Percentiles rank a stretch among this genome's conserved stretches.
Conservation (phyloP, 2,329 filamentous ascomycete genomes). For the Hymenoscyphus linearis region DNA sequence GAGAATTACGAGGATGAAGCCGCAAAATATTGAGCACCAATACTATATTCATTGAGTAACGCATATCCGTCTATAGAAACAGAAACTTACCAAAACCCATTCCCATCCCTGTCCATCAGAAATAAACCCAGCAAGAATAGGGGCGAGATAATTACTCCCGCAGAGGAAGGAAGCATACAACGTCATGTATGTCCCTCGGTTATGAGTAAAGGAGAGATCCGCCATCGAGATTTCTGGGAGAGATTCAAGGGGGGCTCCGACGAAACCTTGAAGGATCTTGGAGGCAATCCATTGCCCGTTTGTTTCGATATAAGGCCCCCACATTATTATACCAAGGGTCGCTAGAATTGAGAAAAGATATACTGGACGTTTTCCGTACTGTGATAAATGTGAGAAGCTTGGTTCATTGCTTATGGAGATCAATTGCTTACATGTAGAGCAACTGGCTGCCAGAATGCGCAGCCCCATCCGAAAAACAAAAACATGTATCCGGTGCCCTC, state of each 20-base stretch:
- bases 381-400: background rate
- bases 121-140: slow-evolving; percentile 46
- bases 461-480: slow-evolving; percentile 39
- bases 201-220: slow-evolving; percentile 40
- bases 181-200: slow-evolving; percentile 39
- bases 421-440: slow-evolving; percentile 33
- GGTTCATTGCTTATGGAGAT: background rate
- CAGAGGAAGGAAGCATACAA: slow-evolving; percentile 40
- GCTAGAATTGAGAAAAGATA: slow-evolving; percentile 31
- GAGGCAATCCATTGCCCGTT: slow-evolving; percentile 10
- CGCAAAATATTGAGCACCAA: slow-evolving; percentile 50
- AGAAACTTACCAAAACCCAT: slow-evolving; percentile 2
- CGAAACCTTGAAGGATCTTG: slow-evolving; percentile 27
- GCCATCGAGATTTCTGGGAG: slow-evolving; percentile 32
- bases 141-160: slow-evolving; percentile 42
- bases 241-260: slow-evolving; percentile 27
- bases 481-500: slow-evolving; percentile 45
- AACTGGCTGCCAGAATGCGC: slow-evolving; percentile 47
- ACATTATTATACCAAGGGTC: slow-evolving; percentile 10
- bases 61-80: background rate
- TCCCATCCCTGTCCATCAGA: slow-evolving; percentile 36
- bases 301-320: slow-evolving; percentile 15
- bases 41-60: slow-evolving; percentile 36
- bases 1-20: slow-evolving; percentile 42
- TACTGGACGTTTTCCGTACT: slow-evolving; percentile 38